phyloP scores from a whole-genome alignment of 2,329 filamentous ascomycete species.

The Scedosporium dehoogii region DNA sequence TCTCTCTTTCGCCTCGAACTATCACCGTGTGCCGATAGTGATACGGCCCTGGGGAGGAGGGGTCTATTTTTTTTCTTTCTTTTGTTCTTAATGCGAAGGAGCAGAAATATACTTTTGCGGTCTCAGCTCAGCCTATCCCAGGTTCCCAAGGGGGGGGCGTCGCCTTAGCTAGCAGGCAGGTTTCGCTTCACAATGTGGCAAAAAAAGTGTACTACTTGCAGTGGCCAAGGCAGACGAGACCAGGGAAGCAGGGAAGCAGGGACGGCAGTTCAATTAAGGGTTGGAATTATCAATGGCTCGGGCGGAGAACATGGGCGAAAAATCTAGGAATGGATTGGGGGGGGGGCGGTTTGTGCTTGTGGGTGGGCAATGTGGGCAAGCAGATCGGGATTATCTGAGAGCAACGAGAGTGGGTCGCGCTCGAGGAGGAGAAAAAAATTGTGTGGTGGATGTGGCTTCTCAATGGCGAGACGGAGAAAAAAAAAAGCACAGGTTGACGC shows the following conservation, averaged over 20 bases:
- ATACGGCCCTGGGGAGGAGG: neutral
- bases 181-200: neutral
- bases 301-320: constrained; percentile 6
- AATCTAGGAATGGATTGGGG: neutral
- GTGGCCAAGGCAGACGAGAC: neutral
- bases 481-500: neutral
- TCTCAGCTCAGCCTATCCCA: neutral
- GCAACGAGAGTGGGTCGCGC: neutral
- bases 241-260: neutral
- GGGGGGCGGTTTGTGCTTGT: neutral
- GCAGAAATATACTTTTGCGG: neutral
- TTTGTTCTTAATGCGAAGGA: neutral
- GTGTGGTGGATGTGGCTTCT: neutral
- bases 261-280: constrained; percentile 3
- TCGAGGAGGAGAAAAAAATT: neutral
- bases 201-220: neutral
- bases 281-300: constrained; percentile 5
- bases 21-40: neutral
- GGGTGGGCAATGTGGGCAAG: neutral
- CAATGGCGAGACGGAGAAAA: neutral
- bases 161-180: neutral
- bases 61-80: neutral
- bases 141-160: neutral
- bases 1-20: neutral
- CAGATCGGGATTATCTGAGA: neutral